phyloP scores from a whole-genome alignment of 192 early-diverging fungal species.

The Backusella australiensis region DNA sequence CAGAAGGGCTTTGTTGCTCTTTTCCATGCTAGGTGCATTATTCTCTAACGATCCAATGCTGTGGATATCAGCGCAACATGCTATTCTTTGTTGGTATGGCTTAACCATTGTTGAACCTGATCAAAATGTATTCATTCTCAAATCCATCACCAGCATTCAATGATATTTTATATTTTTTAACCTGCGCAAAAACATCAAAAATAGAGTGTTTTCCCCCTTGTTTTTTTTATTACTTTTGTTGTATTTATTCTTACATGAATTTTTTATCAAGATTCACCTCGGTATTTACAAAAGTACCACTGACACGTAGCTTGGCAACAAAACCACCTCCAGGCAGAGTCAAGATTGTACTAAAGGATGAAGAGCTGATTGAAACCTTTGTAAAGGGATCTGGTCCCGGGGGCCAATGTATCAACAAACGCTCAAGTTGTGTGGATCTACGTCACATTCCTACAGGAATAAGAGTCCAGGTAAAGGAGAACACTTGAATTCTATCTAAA shows the following conservation, averaged over 20 bases:
- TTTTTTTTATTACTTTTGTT: not conserved
- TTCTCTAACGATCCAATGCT: too few relatives aligned
- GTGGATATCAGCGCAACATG: too few relatives aligned
- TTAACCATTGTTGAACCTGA: not conserved
- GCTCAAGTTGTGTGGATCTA: constrained; percentile 70
- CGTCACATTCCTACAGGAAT: constrained; percentile 71
- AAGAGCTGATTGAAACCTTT: constrained; percentile 73
- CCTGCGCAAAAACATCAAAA: not conserved
- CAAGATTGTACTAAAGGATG: constrained; percentile 57
- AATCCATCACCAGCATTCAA: not conserved
- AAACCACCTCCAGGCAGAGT: constrained; percentile 19
- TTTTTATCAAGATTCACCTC: not conserved
- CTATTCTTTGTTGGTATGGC: not conserved
- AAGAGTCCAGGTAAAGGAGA: constrained; percentile 44
- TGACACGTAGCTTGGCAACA: constrained; percentile 4
- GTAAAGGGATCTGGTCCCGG: constrained; percentile 78
- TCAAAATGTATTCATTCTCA: not conserved
- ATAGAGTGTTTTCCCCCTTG: not conserved
- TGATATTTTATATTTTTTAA: not conserved
- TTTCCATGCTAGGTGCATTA: too few relatives aligned
- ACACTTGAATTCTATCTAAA: not conserved
- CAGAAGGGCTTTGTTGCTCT: not conserved
- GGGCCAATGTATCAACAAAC: constrained; percentile 81
- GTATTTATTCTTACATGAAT: not conserved
- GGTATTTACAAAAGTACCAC: not conserved